These are phyloP conservation scores for Lactarius psammicola DNA, from an alignment of 768 basidiomycete genomes.

Conservation along the genomic window DNA sequence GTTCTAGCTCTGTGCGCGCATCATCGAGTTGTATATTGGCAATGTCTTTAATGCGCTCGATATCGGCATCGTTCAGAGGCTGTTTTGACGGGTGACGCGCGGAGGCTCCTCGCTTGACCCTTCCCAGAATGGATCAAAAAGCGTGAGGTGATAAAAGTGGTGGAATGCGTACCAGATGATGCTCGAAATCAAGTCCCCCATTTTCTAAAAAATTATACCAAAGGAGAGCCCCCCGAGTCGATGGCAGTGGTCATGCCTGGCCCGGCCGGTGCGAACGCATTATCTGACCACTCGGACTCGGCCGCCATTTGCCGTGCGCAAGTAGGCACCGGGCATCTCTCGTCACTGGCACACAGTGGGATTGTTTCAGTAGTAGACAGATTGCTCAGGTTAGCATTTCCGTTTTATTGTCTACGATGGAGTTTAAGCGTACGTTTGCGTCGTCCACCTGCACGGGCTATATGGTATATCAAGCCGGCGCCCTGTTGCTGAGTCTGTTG, in stretches of 20 bases:
- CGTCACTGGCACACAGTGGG: too few relatives aligned
- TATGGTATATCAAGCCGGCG: too few relatives aligned
- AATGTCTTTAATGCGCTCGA: conserved; percentile 84
- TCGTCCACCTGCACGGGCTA: too few relatives aligned
- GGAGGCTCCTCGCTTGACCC: conserved; percentile 81
- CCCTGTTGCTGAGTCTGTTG: too few relatives aligned
- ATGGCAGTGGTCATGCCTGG: background rate
- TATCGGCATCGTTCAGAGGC: conserved; percentile 84
- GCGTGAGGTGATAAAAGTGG: background rate
- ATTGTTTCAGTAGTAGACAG: too few relatives aligned
- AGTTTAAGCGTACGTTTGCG: too few relatives aligned
- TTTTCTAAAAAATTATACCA: background rate
- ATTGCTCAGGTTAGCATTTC: too few relatives aligned
- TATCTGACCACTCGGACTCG: too few relatives aligned
- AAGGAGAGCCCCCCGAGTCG: background rate
- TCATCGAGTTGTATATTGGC: conserved; percentile 88
- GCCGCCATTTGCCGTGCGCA: too few relatives aligned
- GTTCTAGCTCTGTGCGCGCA: conserved; percentile 80
- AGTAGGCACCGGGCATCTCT: too few relatives aligned
- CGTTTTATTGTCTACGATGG: too few relatives aligned
- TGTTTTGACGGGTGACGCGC: conserved; percentile 79
- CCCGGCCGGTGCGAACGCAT: too few relatives aligned
- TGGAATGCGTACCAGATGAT: conserved; percentile 12
- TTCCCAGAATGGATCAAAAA: conserved; percentile 31
- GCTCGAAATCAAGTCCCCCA: conserved; percentile 25